Conservation (phyloP, 768 basidiomycete genomes). For the Tephrocybe rancida region DNA sequence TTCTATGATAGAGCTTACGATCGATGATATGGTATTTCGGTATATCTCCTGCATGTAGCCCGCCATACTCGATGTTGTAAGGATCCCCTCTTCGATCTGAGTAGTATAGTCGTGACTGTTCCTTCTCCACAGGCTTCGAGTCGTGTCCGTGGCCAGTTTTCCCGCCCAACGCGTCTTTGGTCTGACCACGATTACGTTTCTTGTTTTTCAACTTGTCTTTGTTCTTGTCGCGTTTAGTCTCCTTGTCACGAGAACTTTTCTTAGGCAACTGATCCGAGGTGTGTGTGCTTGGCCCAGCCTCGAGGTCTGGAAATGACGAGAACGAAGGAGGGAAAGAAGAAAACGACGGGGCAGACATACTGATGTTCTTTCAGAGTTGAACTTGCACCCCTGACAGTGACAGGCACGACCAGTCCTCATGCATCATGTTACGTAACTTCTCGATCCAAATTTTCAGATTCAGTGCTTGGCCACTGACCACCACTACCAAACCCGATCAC, state of each 20-base stretch:
- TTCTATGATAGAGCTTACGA: constrained; percentile 43
- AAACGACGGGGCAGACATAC: constrained; percentile 61
- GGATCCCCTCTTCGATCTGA: constrained; percentile 69
- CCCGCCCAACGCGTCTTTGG: constrained; percentile 16
- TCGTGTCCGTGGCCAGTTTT: constrained; percentile 18
- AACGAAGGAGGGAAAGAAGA: constrained; percentile 68
- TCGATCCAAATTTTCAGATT: constrained; percentile 9
- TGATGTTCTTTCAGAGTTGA: not conserved
- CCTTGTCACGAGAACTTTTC: constrained; percentile 23
- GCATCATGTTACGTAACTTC: constrained; percentile 16
- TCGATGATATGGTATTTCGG: constrained; percentile 65
- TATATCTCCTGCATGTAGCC: constrained; percentile 59
- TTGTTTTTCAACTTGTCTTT: constrained; percentile 27
- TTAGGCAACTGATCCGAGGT: constrained; percentile 12
- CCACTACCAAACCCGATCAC: not conserved
- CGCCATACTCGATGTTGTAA: constrained; percentile 69
- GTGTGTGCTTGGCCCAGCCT: constrained; percentile 40
- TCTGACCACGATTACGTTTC: constrained; percentile 27
- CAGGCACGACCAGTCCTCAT: not conserved
- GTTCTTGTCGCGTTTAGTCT: constrained; percentile 23
- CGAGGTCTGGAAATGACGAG: constrained; percentile 68
- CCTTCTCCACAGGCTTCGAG: constrained; percentile 23
- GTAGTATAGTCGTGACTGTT: constrained; percentile 47
- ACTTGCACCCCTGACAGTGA: not conserved
- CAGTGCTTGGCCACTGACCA: constrained; percentile 5